These are phyloP conservation scores for Sideroxylon spinosum DNA, from an alignment of 179 eudicot genomes.

Conservation along the genomic window DNA sequence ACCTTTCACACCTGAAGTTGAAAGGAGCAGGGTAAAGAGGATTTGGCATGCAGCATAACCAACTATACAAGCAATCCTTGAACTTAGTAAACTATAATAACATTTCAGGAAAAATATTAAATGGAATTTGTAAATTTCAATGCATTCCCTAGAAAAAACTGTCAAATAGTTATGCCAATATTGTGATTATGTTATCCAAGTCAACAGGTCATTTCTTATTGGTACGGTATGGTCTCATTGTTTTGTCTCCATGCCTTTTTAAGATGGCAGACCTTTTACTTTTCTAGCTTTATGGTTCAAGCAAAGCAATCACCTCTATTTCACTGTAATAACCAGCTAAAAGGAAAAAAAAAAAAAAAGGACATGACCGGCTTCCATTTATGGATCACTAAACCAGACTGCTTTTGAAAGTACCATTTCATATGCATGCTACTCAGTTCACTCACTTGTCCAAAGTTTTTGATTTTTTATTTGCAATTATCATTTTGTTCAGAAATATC, in stretches of 20 bases:
- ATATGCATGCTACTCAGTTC: not conserved
- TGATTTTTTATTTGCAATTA: not conserved
- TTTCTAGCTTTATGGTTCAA: not conserved
- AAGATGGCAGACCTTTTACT: too few relatives aligned
- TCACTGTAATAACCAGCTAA: not conserved
- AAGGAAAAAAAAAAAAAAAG: not conserved
- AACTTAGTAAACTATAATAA: too few relatives aligned
- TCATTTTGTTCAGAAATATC: not conserved
- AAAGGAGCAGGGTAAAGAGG: too few relatives aligned
- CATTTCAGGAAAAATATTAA: too few relatives aligned
- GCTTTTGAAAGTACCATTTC: not conserved
- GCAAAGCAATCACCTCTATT: not conserved
- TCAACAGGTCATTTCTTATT: too few relatives aligned
- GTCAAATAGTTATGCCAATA: not conserved
- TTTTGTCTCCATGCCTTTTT: too few relatives aligned
- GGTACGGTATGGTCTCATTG: too few relatives aligned
- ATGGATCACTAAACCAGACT: constrained; percentile 5
- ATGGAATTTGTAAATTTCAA: not conserved
- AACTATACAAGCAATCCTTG: too few relatives aligned
- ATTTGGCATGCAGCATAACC: too few relatives aligned
- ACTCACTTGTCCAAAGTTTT: not conserved
- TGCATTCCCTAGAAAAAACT: not conserved
- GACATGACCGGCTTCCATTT: not conserved
- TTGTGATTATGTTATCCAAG: too few relatives aligned
- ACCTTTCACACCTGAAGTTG: not conserved